Percentiles rank a stretch among this genome's conserved stretches.
These are phyloP conservation scores for Psophocarpus tetragonolobus DNA, from an alignment of 306 rosid genomes.

Conservation along the genomic window DNA sequence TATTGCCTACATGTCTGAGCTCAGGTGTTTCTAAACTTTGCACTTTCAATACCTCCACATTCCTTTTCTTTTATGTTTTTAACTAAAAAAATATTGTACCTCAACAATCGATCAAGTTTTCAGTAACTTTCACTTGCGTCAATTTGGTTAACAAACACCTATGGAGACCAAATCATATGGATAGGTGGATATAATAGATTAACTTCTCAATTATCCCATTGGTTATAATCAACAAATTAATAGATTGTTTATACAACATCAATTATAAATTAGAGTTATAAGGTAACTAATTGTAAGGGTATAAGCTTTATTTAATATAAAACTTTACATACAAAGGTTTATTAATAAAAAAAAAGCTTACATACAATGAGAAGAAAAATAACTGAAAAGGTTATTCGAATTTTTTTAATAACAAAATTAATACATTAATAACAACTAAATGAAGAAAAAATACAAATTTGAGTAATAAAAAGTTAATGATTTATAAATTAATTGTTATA, in stretches of 20 bases:
- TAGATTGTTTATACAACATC: not conserved
- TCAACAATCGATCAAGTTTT: not conserved
- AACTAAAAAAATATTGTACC: not conserved
- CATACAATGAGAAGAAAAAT: too few species aligned
- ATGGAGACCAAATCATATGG: not conserved
- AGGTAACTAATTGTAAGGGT: too few species aligned
- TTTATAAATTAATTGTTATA: too few species aligned
- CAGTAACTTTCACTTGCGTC: not conserved
- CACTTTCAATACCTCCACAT: not conserved
- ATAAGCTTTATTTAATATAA: too few species aligned
- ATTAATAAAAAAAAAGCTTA: too few species aligned
- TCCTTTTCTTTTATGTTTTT: not conserved
- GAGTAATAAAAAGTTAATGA: too few species aligned
- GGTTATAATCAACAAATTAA: not conserved
- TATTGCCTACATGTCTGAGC: not conserved
- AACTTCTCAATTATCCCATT: not conserved
- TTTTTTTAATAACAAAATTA: too few species aligned
- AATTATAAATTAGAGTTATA: not conserved
- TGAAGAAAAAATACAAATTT: too few species aligned
- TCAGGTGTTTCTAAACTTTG: not conserved
- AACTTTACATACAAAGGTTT: too few species aligned
- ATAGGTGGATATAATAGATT: not conserved
- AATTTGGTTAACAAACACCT: not conserved
- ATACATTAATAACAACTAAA: too few species aligned
- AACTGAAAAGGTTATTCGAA: too few species aligned